phyloP scores from a whole-genome alignment of 1,139 yeast genomes.

The Sugiyamaella novakii region DNA sequence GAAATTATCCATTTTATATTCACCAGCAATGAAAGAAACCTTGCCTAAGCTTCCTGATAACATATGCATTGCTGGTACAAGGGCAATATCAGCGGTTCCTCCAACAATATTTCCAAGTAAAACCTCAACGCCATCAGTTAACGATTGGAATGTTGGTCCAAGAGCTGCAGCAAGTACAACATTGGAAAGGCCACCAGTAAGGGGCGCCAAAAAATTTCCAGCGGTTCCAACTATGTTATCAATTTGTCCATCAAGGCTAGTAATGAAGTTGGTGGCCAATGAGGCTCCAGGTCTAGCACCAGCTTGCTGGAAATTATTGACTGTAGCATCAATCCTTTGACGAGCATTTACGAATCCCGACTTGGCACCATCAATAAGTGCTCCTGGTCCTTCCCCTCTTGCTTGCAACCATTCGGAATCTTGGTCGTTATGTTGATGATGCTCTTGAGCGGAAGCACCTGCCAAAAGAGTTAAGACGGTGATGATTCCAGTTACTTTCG shows the following conservation, averaged over 20 bases:
- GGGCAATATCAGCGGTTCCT: constrained; percentile 30
- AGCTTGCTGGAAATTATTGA: constrained; percentile 28
- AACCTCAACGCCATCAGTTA: constrained; percentile 42
- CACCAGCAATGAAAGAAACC: constrained; percentile 26
- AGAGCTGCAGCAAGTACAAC: constrained; percentile 32
- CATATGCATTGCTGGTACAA: constrained; percentile 28
- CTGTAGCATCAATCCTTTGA: constrained; percentile 36
- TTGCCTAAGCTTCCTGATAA: constrained; percentile 31
- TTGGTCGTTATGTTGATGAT: no score
- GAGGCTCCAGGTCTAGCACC: constrained; percentile 36
- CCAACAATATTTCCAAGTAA: constrained; percentile 38
- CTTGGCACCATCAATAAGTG: no score
- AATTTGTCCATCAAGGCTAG: constrained; percentile 42
- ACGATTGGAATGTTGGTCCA: constrained; percentile 39
- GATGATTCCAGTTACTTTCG: no score
- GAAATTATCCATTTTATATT: constrained; percentile 19
- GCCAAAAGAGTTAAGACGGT: no score
- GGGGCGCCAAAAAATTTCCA: constrained; percentile 31
- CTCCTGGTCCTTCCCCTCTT: no score
- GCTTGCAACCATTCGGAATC: no score
- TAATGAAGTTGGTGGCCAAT: constrained; percentile 33
- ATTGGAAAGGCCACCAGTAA: constrained; percentile 34
- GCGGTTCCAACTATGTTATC: constrained; percentile 37
- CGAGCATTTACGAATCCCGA: constrained; percentile 25
- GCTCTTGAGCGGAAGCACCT: no score